These are phyloP conservation scores for Pseudonitzschia pungens DNA, from an alignment of 108 stramenopile species.

Conservation along the genomic window DNA sequence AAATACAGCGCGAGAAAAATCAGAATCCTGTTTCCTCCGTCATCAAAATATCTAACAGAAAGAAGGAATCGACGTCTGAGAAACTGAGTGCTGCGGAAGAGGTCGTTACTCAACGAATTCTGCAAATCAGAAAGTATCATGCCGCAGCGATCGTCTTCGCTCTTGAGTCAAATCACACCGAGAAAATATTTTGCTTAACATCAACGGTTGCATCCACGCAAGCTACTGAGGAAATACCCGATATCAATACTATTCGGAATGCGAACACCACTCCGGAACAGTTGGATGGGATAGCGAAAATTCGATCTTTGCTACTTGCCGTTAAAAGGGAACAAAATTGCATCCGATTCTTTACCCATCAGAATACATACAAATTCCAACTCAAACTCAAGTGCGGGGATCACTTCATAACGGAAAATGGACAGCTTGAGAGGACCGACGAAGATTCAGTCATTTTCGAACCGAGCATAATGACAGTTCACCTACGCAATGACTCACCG, in stretches of 20 bases:
- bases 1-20: background rate
- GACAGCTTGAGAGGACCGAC: background rate
- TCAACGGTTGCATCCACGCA: background rate
- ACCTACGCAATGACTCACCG: background rate
- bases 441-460: background rate
- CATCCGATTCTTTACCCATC: constrained; percentile 4
- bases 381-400: constrained; percentile 27
- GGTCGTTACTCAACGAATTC: constrained; percentile 6
- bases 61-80: background rate
- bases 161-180: constrained; percentile 22
- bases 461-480: background rate
- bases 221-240: background rate
- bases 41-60: background rate
- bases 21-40: background rate
- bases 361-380: constrained; percentile 13
- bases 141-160: constrained; percentile 37
- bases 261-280: background rate
- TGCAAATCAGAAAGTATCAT: constrained; percentile 29
- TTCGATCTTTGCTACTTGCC: constrained; percentile 31
- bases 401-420: constrained; percentile 9
- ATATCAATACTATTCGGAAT: background rate
- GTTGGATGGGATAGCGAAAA: constrained; percentile 11
- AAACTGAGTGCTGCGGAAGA: constrained; percentile 24
- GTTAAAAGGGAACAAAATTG: constrained; percentile 22
- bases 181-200: constrained; percentile 33